Percentiles rank a stretch among this genome's conserved stretches.
Conservation (phyloP, 2,329 filamentous ascomycete genomes). For the Penicillium sumatraense region DNA sequence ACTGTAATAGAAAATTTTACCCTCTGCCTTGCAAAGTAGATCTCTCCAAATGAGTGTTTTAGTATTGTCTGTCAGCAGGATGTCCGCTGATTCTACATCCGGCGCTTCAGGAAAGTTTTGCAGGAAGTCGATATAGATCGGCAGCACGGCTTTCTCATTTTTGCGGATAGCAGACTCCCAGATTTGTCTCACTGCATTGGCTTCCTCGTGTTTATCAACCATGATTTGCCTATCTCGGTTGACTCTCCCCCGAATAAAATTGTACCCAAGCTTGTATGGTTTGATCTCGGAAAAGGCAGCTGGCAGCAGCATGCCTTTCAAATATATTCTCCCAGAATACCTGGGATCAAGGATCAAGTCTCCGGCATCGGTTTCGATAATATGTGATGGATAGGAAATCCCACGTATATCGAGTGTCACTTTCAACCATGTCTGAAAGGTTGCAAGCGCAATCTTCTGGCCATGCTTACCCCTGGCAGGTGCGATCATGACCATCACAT, state of each 20-base stretch:
- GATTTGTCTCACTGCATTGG: neutral
- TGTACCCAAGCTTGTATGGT: neutral
- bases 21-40: neutral
- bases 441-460: neutral
- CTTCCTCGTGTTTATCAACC: neutral
- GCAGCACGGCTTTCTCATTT: too few species aligned
- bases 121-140: too few species aligned
- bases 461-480: neutral
- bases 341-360: neutral
- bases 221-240: neutral
- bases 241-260: neutral
- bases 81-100: too few species aligned
- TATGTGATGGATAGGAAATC: neutral
- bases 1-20: slow-evolving; percentile 1
- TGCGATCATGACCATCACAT: neutral
- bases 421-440: neutral
- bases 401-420: neutral
- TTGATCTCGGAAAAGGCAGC: neutral
- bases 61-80: neutral
- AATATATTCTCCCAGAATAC: neutral
- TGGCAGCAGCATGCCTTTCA: neutral
- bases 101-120: neutral
- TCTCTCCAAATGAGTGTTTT: slow-evolving; percentile 1
- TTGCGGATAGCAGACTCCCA: neutral
- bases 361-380: neutral